Evolutionary conservation across 805 yeast genomes (phyloP).

Genomic region (Wickerhamiella nectarea): DNA sequence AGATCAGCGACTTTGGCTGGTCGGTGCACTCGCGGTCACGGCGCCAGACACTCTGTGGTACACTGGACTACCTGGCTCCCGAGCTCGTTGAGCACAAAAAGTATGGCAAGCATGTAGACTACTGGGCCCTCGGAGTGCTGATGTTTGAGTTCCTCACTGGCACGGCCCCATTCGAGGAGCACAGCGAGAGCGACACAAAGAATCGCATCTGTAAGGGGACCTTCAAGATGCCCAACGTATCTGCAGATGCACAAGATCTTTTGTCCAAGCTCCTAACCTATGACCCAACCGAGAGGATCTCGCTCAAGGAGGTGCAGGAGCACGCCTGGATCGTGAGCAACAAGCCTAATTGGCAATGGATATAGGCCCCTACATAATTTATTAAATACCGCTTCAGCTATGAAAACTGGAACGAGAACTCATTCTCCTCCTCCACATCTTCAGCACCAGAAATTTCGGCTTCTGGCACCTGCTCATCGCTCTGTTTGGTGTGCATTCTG

Average conservation of each 20-base stretch:
- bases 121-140: constrained; percentile 86
- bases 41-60: constrained; percentile 83
- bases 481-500: too few species aligned
- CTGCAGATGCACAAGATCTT: constrained; percentile 64
- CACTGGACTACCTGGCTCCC: constrained; percentile 87
- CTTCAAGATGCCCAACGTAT: constrained; percentile 58
- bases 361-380: background rate
- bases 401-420: constrained; percentile 18
- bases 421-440: constrained; percentile 11
- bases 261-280: constrained; percentile 49
- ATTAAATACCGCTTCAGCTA: constrained; percentile 10
- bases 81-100: constrained; percentile 80
- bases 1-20: constrained; percentile 95
- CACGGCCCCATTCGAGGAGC: constrained; percentile 83
- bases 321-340: constrained; percentile 81
- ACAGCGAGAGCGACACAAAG: constrained; percentile 55
- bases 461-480: too few species aligned
- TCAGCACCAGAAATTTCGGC: background rate
- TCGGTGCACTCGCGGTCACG: constrained; percentile 54
- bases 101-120: constrained; percentile 67
- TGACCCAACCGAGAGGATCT: constrained; percentile 53
- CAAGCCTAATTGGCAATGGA: constrained; percentile 40
- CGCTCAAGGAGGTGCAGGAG: constrained; percentile 42
- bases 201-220: constrained; percentile 68
- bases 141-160: constrained; percentile 81